Evolutionary conservation across 345 rosid genomes (phyloP).

Genomic region (Ailanthus altissimus): DNA sequence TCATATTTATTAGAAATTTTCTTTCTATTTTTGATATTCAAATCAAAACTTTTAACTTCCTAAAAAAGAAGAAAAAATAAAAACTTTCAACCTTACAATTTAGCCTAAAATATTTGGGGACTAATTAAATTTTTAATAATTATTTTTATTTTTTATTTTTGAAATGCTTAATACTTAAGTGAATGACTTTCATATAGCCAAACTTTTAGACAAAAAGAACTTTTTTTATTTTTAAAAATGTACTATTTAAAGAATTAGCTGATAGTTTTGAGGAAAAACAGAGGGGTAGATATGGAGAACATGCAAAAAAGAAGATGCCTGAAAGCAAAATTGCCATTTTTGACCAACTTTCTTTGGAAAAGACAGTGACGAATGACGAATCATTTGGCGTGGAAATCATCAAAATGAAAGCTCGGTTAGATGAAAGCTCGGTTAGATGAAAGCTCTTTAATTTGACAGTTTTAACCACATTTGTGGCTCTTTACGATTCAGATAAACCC

Average conservation of each 20-base stretch:
- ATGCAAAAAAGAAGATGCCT: not conserved
- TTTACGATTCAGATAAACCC: conserved; percentile 24
- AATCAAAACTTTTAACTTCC: too few relatives aligned
- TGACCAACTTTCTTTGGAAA: not conserved
- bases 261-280: not conserved
- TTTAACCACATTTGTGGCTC: conserved; percentile 23
- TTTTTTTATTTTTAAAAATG: too few relatives aligned
- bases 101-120: too few relatives aligned
- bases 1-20: too few relatives aligned
- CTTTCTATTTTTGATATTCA: too few relatives aligned
- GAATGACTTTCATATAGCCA: not conserved
- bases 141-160: too few relatives aligned
- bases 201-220: too few relatives aligned
- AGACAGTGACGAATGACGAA: not conserved
- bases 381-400: conserved; percentile 39
- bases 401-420: conserved; percentile 46
- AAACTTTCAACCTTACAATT: too few relatives aligned
- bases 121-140: too few relatives aligned
- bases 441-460: conserved; percentile 12
- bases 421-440: not conserved
- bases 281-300: conserved; percentile 13
- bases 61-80: too few relatives aligned
- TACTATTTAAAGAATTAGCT: not conserved
- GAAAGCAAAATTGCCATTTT: conserved; percentile 7
- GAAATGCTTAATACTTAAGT: not conserved